Conservation (phyloP, 2,329 filamentous ascomycete species). For the Rachicladosporium sp. region DNA sequence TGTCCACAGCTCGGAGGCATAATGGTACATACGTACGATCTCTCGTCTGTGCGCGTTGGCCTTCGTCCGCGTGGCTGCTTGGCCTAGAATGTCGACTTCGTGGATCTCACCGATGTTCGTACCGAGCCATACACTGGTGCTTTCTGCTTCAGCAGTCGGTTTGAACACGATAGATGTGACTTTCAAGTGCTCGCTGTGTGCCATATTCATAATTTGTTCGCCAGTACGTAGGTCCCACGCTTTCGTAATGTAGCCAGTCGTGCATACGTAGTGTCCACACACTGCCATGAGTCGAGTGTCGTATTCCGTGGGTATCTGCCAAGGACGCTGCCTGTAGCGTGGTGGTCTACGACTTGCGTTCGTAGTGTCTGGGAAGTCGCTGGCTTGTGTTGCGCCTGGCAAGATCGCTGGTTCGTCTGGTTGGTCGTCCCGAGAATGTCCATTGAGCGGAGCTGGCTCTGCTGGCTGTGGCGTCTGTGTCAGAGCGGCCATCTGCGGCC, state of each 20-base stretch:
- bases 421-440: slow-evolving; percentile 26
- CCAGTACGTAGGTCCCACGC: slow-evolving; percentile 81
- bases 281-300: slow-evolving; percentile 79
- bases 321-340: slow-evolving; percentile 55
- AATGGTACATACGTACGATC: slow-evolving; percentile 72
- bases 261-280: slow-evolving; percentile 77
- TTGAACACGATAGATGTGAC: slow-evolving; percentile 77
- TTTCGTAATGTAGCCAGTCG: slow-evolving; percentile 72
- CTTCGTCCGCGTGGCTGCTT: slow-evolving; percentile 57
- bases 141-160: slow-evolving; percentile 58
- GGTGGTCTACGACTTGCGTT: slow-evolving; percentile 77
- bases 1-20: slow-evolving; percentile 85
- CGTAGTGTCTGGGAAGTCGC: slow-evolving; percentile 68
- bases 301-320: slow-evolving; percentile 71
- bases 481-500: slow-evolving; percentile 12
- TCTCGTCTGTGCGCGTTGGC: slow-evolving; percentile 61
- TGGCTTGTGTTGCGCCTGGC: slow-evolving; percentile 1
- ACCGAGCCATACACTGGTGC: slow-evolving; percentile 74
- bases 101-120: slow-evolving; percentile 79
- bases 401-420: slow-evolving; percentile 25
- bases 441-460: slow-evolving; percentile 22
- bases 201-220: slow-evolving; percentile 65
- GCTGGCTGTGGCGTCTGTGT: slow-evolving; percentile 6
- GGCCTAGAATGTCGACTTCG: slow-evolving; percentile 70
- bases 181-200: slow-evolving; percentile 74